These are phyloP conservation scores for Epichloe baconii DNA, from an alignment of 2,329 filamentous ascomycete species.

Conservation along the genomic window DNA sequence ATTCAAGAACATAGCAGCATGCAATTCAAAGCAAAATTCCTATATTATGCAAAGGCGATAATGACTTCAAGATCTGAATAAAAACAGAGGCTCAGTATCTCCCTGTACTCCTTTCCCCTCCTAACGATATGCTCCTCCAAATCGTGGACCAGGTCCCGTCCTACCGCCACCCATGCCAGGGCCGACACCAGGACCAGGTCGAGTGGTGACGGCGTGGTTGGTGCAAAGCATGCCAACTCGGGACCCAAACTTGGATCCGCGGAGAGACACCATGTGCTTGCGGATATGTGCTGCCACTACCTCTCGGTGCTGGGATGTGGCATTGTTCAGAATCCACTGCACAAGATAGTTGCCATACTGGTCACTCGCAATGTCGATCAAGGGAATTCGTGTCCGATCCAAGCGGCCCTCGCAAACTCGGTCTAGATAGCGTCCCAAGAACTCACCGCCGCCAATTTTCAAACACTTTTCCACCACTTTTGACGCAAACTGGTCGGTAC, in stretches of 20 bases:
- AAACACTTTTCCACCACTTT: slow-evolving; percentile 99
- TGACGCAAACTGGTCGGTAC: slow-evolving; percentile 97
- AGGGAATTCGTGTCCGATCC: slow-evolving; percentile 85
- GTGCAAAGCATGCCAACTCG: slow-evolving; percentile 98
- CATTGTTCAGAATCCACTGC: slow-evolving; percentile 90
- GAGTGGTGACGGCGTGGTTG: slow-evolving; percentile 80
- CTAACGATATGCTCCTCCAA: slow-evolving; percentile 44
- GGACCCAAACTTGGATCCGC: slow-evolving; percentile 96
- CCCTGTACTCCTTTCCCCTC: not conserved
- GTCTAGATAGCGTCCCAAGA: slow-evolving; percentile 83
- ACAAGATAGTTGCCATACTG: slow-evolving; percentile 98
- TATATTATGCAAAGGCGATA: slow-evolving; percentile 10
- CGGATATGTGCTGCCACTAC: slow-evolving; percentile 87
- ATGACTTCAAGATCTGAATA: slow-evolving; percentile 8
- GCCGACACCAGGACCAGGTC: slow-evolving; percentile 72
- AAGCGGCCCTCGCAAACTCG: slow-evolving; percentile 83
- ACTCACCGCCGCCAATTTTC: slow-evolving; percentile 86
- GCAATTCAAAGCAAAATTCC: slow-evolving; percentile 8
- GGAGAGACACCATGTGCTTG: slow-evolving; percentile 98
- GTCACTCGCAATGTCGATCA: slow-evolving; percentile 96
- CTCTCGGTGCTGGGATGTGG: slow-evolving; percentile 77
- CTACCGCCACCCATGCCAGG: slow-evolving; percentile 42
- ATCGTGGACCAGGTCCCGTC: slow-evolving; percentile 46
- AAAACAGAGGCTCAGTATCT: not conserved
- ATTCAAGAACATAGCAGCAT: not conserved